Evolutionary conservation across 495 filamentous ascomycete genomes (phyloP).

Genomic region (Aspergillus campestris): DNA sequence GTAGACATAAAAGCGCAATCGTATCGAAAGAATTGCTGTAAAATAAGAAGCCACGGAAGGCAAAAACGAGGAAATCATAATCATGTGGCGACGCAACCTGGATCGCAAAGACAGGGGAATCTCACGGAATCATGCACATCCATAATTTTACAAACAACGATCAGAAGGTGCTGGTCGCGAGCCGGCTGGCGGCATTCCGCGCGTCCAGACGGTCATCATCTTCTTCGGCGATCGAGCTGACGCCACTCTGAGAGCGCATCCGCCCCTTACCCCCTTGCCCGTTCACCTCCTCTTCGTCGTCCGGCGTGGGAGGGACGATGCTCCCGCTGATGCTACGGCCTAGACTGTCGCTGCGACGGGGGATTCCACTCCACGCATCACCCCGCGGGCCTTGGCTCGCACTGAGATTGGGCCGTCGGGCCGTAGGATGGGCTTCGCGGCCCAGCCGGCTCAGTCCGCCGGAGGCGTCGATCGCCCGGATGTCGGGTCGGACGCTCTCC

Average conservation of each 20-base stretch:
- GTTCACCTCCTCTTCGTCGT: constrained; percentile 36
- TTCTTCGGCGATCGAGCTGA: constrained; percentile 60
- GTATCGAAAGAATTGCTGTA: too few relatives aligned
- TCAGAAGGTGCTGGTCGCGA: constrained; percentile 90
- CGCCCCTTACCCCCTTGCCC: constrained; percentile 40
- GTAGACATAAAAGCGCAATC: too few relatives aligned
- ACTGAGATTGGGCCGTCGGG: constrained; percentile 65
- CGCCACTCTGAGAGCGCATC: constrained; percentile 53
- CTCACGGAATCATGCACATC: constrained; percentile 15
- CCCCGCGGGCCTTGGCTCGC: constrained; percentile 90
- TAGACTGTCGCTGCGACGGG: constrained; percentile 67
- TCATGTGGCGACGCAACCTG: not conserved
- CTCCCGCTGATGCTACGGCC: constrained; percentile 70
- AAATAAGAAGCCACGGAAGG: too few relatives aligned
- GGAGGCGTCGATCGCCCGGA: constrained; percentile 81
- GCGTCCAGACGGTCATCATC: constrained; percentile 93
- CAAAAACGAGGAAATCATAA: constrained; percentile 1
- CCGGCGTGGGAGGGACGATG: constrained; percentile 36
- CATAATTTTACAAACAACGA: constrained; percentile 17
- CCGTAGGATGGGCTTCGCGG: constrained; percentile 73
- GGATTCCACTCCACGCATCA: constrained; percentile 94
- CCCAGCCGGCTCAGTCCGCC: constrained; percentile 85
- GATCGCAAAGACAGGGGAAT: constrained; percentile 11
- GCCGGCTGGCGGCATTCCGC: constrained; percentile 82
- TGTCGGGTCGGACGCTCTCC: constrained; percentile 85